phyloP scores from a whole-genome alignment of 805 yeast genomes.

The Metschnikowia matae region DNA sequence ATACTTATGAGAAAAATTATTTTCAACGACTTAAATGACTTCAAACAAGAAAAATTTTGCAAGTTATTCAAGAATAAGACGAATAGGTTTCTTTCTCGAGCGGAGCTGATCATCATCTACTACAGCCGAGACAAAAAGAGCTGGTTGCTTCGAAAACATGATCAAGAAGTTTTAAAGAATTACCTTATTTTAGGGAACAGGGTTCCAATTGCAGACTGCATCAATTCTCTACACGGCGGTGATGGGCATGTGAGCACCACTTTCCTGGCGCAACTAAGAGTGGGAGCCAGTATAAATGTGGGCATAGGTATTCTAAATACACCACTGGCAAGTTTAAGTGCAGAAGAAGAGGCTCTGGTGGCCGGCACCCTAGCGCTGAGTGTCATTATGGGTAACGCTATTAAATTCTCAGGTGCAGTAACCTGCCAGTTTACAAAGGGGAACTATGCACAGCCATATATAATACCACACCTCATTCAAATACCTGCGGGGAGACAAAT shows the following conservation, averaged over 20 bases:
- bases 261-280: conserved; percentile 6
- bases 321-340: background rate
- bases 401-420: conserved; percentile 13
- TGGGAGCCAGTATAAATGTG: conserved; percentile 1
- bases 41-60: background rate
- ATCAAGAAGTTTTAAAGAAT: background rate
- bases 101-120: conserved; percentile 8
- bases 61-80: conserved; percentile 3
- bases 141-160: conserved; percentile 7
- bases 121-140: conserved; percentile 3
- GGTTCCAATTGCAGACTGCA: conserved; percentile 11
- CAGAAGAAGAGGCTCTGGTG: conserved; percentile 1
- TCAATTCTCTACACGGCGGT: conserved; percentile 9
- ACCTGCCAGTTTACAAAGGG: conserved; percentile 10
- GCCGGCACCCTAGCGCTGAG: conserved; percentile 7
- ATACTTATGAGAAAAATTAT: background rate
- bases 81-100: conserved; percentile 2
- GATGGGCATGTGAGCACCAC: conserved; percentile 12
- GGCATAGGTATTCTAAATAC: conserved; percentile 5
- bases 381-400: conserved; percentile 5
- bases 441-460: conserved; percentile 14
- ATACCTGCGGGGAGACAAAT: conserved; percentile 13
- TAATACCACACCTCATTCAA: conserved; percentile 11
- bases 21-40: background rate
- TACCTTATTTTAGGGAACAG: conserved; percentile 3